Percentiles rank a stretch among this genome's conserved stretches.
Conservation (phyloP, 139 green algal genomes). For the Coelastrella sp. region DNA sequence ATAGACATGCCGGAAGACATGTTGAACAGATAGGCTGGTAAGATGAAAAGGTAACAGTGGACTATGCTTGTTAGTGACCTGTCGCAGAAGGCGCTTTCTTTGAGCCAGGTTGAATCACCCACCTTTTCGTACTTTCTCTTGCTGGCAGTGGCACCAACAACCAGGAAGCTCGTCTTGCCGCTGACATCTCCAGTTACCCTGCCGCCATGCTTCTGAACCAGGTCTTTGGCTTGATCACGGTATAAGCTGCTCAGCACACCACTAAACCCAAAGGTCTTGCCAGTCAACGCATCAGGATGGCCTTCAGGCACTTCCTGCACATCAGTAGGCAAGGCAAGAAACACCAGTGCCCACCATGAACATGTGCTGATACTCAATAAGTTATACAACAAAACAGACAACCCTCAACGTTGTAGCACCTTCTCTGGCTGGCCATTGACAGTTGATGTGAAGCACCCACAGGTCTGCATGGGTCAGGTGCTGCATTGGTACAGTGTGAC, state of each 20-base stretch:
- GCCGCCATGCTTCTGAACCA: slow-evolving; percentile 89
- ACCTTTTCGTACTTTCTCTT: slow-evolving; percentile 50
- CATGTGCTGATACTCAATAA: too few species aligned
- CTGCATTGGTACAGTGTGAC: too few species aligned
- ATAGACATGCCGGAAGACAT: background rate
- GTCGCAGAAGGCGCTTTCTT: background rate
- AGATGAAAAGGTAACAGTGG: too few species aligned
- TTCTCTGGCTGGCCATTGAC: too few species aligned
- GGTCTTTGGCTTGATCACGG: slow-evolving; percentile 81
- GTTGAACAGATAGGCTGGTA: too few species aligned
- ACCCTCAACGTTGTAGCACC: too few species aligned
- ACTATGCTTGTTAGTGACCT: background rate
- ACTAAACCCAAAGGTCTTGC: slow-evolving; percentile 93
- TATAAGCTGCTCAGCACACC: slow-evolving; percentile 85
- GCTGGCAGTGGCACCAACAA: slow-evolving; percentile 70
- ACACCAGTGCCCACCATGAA: background rate
- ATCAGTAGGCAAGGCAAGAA: too few species aligned
- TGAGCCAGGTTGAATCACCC: background rate
- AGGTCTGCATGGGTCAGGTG: too few species aligned
- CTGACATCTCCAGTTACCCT: slow-evolving; percentile 73
- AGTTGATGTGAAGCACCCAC: too few species aligned
- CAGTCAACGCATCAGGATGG: slow-evolving; percentile 87
- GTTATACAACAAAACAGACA: too few species aligned
- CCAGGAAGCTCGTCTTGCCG: slow-evolving; percentile 90
- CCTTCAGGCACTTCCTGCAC: slow-evolving; percentile 73